phyloP scores from a whole-genome alignment of 2,329 filamentous ascomycete genomes.

The Apiospora aurea region DNA sequence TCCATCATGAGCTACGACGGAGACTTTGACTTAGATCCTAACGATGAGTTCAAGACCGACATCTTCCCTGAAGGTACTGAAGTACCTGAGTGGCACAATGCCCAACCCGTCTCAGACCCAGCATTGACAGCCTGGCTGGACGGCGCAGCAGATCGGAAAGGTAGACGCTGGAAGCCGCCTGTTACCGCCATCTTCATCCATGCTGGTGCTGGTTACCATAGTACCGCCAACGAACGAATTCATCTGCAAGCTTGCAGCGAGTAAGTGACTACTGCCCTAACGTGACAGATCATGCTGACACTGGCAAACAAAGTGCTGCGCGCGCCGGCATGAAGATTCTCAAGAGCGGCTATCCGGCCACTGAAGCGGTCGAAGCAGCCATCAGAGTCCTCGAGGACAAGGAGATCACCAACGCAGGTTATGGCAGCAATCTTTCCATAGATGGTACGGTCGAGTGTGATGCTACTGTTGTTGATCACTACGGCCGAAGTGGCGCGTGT shows the following conservation, averaged over 20 bases:
- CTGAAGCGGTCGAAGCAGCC: conserved; percentile 90
- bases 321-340: conserved; percentile 83
- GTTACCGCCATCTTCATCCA: conserved; percentile 85
- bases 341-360: conserved; percentile 77
- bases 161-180: conserved; percentile 42
- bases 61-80: conserved; percentile 13
- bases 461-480: conserved; percentile 89
- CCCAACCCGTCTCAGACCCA: background rate
- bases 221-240: conserved; percentile 80
- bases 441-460: conserved; percentile 94
- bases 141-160: conserved; percentile 50
- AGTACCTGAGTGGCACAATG: background rate
- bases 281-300: background rate
- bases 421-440: conserved; percentile 91
- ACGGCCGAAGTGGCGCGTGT: conserved; percentile 89
- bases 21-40: background rate
- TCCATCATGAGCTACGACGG: background rate
- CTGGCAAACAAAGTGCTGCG: conserved; percentile 70
- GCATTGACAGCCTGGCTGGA: conserved; percentile 39
- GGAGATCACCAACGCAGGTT: conserved; percentile 96
- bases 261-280: conserved; percentile 58
- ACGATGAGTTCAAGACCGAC: conserved; percentile 1
- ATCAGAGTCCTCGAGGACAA: conserved; percentile 89
- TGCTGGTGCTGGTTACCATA: conserved; percentile 94
- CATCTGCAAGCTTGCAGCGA: conserved; percentile 89